Conservation (phyloP, 1,139 yeast genomes). For the Candida gigantensis region DNA sequence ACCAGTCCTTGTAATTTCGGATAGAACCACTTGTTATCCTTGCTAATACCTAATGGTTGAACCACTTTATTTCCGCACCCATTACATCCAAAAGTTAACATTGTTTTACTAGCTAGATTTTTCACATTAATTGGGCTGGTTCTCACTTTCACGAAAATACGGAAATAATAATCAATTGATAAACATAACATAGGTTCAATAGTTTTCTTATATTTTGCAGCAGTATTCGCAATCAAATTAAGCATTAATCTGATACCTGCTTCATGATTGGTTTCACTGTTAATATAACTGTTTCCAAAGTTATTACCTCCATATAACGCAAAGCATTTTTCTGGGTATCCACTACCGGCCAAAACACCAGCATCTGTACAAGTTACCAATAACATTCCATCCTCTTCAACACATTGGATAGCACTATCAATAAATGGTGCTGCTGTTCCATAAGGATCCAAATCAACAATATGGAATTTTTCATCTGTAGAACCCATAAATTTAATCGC, state of each 20-base stretch:
- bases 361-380: conserved; percentile 95
- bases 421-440: conserved; percentile 96
- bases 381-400: conserved; percentile 79
- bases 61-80: conserved; percentile 77
- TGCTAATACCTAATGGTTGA: conserved; percentile 70
- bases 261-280: conserved; percentile 86
- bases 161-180: conserved; percentile 88
- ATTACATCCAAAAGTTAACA: conserved; percentile 79
- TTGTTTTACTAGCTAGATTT: conserved; percentile 67
- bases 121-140: conserved; percentile 83
- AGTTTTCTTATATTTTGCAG: conserved; percentile 84
- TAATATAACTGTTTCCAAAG: conserved; percentile 73
- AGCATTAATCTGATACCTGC: conserved; percentile 86
- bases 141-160: conserved; percentile 76
- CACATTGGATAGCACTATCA: conserved; percentile 82
- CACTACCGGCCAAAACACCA: conserved; percentile 92
- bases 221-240: conserved; percentile 72
- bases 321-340: conserved; percentile 95
- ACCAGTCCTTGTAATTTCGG: conserved; percentile 49
- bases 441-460: conserved; percentile 93
- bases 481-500: conserved; percentile 75
- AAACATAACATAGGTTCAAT: conserved; percentile 85
- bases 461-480: conserved; percentile 60
- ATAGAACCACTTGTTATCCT: conserved; percentile 34
- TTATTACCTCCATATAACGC: conserved; percentile 80